phyloP scores from a whole-genome alignment of 2,329 filamentous ascomycete genomes.

The Claviceps pazoutovae region DNA sequence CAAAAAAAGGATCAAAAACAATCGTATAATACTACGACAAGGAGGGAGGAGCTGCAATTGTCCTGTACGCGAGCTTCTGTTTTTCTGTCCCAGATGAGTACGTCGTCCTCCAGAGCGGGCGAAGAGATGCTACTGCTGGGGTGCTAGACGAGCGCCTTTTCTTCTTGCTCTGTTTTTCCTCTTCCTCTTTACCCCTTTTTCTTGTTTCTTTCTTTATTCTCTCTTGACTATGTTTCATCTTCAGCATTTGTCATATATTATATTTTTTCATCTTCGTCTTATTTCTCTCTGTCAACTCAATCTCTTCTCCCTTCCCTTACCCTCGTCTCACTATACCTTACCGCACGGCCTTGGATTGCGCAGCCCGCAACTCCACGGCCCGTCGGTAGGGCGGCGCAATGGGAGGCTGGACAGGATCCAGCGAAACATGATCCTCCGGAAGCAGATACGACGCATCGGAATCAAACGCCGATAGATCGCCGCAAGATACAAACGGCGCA shows the following conservation, averaged over 20 bases:
- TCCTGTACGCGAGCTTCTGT: not conserved
- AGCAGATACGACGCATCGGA: slow-evolving; percentile 89
- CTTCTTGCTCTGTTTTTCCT: not conserved
- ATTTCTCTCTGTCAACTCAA: not conserved
- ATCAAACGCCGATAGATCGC: slow-evolving; percentile 87
- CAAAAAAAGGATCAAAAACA: not conserved
- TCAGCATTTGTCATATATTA: not conserved
- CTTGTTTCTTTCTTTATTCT: not conserved
- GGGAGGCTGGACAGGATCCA: slow-evolving; percentile 88
- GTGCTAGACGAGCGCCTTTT: not conserved
- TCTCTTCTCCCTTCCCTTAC: not conserved
- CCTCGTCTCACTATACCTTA: not conserved
- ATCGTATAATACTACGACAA: not conserved
- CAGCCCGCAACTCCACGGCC: slow-evolving; percentile 58
- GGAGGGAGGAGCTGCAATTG: too few species aligned
- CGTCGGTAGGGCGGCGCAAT: slow-evolving; percentile 92
- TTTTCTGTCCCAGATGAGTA: not conserved
- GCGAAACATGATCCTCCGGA: slow-evolving; percentile 69
- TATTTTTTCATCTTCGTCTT: not conserved
- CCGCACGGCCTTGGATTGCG: slow-evolving; percentile 16
- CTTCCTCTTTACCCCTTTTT: not conserved
- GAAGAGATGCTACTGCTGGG: too few species aligned
- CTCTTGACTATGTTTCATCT: too few species aligned
- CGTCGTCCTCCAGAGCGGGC: not conserved
- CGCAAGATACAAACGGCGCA: slow-evolving; percentile 91